Base-by-base conservation (phyloP, 2,329 filamentous ascomycete species). In the Fusarium verrucosum region DNA sequence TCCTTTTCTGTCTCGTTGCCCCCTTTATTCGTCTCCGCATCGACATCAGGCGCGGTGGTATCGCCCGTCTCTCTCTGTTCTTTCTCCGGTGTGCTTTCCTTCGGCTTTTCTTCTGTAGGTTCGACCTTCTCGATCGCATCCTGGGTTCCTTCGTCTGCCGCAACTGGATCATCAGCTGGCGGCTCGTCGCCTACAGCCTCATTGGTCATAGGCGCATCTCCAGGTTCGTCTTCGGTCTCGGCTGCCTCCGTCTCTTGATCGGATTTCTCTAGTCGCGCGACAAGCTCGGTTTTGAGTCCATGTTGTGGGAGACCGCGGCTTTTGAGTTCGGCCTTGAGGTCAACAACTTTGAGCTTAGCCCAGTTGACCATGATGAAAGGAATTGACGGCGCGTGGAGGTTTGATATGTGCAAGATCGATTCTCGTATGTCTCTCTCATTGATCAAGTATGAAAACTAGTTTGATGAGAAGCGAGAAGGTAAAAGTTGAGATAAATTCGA, bases 271-370 rank as follows among this genome's bases (percentile, higher is more conserved):
- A 94, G 78, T 58, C 89, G 86, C 59, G 89, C 84, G 53, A 94
- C 82, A 42, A 93, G 84, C 58, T 90, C 90, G 22, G 87, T 83
- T 74, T 93, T 91, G 49, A 92, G 82, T 10, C 91, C 91, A 22
- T 85, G 85, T 61, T 87, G 85, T 7, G 87, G 80, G 35, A 94
- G 84, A n/a, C 88, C 87, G 64, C 90, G 86, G 57, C 81, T 82
- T 77, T 91, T 92, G 37, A 94, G 83, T 80, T 93, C 90, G 20
- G 86, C 86, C 76, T 89, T 90, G 57, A 94, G 83, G 71, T 93
- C 89, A 30, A 88, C 82, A 63, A 94, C 91, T 78, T 91, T 94
- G 72, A 89, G 83, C 76, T 80, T 83, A 61, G 76, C 78, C 80
- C 83, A 87, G 68, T 85, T 83, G 47, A 78, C 77, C 81, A 83